phyloP scores from a whole-genome alignment of 2,329 filamentous ascomycete species.

The Penicillium sp. region DNA sequence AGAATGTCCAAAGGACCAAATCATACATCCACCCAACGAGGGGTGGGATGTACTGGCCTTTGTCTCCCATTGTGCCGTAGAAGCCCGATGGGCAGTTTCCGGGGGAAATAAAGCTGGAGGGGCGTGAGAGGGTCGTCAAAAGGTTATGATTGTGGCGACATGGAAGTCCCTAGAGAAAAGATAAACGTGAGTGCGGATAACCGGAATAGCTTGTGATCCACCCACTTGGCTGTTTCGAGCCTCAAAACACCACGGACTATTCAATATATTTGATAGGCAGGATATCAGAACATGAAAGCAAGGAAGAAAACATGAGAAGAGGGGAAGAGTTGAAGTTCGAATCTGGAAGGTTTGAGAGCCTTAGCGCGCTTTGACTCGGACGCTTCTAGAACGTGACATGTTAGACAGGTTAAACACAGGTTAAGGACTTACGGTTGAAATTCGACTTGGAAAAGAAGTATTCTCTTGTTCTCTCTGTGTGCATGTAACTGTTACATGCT shows the following conservation, averaged over 20 bases:
- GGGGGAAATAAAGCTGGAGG: not conserved
- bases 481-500: not conserved
- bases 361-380: constrained; percentile 18
- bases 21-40: constrained; percentile 54
- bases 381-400: constrained; percentile 21
- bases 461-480: not conserved
- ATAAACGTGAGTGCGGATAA: not conserved
- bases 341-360: constrained; percentile 18
- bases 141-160: constrained; percentile 9
- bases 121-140: not conserved
- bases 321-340: constrained; percentile 11
- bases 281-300: constrained; percentile 2
- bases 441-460: not conserved
- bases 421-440: not conserved
- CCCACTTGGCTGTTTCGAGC: not conserved
- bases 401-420: not conserved
- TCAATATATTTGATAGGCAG: not conserved
- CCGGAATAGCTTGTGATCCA: constrained; percentile 9
- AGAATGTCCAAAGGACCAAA: constrained; percentile 52
- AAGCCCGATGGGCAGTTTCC: not conserved
- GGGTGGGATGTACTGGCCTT: constrained; percentile 41
- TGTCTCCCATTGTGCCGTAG: constrained; percentile 34
- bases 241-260: not conserved
- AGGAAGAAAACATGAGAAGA: not conserved
- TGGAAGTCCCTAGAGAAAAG: constrained; percentile 6